Percentiles rank a stretch among this genome's conserved stretches.
Conservation (phyloP, 164 flowering plant genomes). For the Stephania yunnanensis region DNA sequence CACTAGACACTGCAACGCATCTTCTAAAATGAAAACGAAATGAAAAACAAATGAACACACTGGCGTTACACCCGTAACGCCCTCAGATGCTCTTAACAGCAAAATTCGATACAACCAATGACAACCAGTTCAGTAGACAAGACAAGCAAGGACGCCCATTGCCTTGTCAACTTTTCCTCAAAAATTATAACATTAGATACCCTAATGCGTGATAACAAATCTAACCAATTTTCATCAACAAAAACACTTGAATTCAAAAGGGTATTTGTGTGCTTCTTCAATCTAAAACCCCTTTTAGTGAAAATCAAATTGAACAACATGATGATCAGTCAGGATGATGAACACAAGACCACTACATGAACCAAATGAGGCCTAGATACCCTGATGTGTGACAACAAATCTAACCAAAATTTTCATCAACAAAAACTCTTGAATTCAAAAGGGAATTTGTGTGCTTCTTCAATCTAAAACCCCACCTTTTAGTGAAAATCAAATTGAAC, state of each 20-base stretch:
- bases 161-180: background rate
- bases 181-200: background rate
- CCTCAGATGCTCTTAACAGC: background rate
- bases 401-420: background rate
- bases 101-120: background rate
- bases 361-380: background rate
- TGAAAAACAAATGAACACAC: background rate
- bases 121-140: background rate
- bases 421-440: too few species aligned
- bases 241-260: background rate
- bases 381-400: background rate
- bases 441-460: background rate
- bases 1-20: background rate
- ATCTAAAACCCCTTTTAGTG: background rate
- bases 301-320: background rate
- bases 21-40: background rate
- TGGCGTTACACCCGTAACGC: background rate
- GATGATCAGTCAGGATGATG: background rate
- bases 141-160: background rate
- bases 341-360: background rate
- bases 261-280: background rate
- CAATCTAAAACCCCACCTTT: background rate
- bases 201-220: background rate
- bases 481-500: background rate
- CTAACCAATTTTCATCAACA: background rate